Percentiles rank a stretch among this genome's conserved stretches.
These are phyloP conservation scores for Kingdonia uniflora DNA, from an alignment of 164 flowering plant genomes.

Conservation along the genomic window DNA sequence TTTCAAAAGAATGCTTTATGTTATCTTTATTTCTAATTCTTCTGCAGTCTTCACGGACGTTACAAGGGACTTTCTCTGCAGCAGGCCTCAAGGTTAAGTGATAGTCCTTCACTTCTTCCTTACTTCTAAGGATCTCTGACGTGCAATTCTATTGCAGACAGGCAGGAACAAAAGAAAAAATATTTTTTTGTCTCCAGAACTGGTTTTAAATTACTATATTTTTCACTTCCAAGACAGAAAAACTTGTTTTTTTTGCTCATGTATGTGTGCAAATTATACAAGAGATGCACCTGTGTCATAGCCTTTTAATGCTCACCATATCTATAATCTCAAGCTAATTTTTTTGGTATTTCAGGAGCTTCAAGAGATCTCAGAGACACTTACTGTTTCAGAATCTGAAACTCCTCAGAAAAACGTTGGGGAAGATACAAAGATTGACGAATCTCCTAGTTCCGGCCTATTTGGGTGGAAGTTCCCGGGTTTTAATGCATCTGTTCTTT, in stretches of 20 bases:
- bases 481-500: slow-evolving; percentile 20
- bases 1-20: not conserved
- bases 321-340: not conserved
- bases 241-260: no score
- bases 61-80: slow-evolving; percentile 16
- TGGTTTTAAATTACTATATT: no score
- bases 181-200: no score
- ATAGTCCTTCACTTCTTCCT: not conserved
- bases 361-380: slow-evolving; percentile 18
- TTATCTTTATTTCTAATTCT: not conserved
- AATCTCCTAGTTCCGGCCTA: slow-evolving; percentile 22
- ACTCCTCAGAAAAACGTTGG: slow-evolving; percentile 11
- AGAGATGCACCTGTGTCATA: no score
- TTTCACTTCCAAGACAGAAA: no score
- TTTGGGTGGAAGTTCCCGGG: slow-evolving; percentile 29
- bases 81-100: slow-evolving; percentile 33
- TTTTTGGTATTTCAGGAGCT: slow-evolving; percentile 21
- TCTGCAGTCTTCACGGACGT: slow-evolving; percentile 19
- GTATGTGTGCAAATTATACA: no score
- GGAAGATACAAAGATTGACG: slow-evolving; percentile 20
- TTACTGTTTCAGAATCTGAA: slow-evolving; percentile 13
- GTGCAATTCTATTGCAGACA: no score
- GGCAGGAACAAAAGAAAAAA: no score
- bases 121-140: not conserved
- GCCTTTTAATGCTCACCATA: no score